Percentiles rank a stretch among this genome's conserved stretches.
Conservation (phyloP, 352 stramenopile species). For the Phytopythium ostracodes region DNA sequence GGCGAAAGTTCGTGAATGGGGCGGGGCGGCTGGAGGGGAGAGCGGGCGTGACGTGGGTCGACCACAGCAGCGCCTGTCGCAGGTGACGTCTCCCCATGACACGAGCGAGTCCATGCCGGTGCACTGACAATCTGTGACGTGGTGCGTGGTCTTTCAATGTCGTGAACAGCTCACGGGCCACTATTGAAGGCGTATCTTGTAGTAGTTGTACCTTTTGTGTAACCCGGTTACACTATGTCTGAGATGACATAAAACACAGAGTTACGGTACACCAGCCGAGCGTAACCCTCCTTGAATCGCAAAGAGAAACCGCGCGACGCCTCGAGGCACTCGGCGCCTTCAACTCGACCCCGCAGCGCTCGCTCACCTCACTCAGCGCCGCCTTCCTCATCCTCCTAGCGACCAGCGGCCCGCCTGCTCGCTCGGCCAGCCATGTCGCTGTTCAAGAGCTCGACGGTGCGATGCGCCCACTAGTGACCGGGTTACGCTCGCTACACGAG, state of each 20-base stretch:
- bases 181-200: neutral
- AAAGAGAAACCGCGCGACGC: slow-evolving; percentile 4
- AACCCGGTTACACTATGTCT: neutral
- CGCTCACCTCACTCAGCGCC: neutral
- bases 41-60: neutral
- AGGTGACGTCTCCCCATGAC: neutral
- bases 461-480: neutral
- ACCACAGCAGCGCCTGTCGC: neutral
- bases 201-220: neutral
- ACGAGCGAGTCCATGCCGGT: too few species aligned
- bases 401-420: neutral
- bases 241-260: too few species aligned
- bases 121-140: neutral
- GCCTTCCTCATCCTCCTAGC: neutral
- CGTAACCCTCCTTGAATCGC: neutral
- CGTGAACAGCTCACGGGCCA: neutral
- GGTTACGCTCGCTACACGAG: neutral
- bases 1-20: neutral
- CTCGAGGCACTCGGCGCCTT: neutral
- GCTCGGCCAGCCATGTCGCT: slow-evolving; percentile 50
- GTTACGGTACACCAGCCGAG: neutral
- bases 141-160: neutral
- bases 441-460: slow-evolving; percentile 66
- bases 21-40: too few species aligned
- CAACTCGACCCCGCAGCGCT: neutral